Evolutionary conservation across 495 filamentous ascomycete species (phyloP).

Genomic region (Penicillium lividum): DNA sequence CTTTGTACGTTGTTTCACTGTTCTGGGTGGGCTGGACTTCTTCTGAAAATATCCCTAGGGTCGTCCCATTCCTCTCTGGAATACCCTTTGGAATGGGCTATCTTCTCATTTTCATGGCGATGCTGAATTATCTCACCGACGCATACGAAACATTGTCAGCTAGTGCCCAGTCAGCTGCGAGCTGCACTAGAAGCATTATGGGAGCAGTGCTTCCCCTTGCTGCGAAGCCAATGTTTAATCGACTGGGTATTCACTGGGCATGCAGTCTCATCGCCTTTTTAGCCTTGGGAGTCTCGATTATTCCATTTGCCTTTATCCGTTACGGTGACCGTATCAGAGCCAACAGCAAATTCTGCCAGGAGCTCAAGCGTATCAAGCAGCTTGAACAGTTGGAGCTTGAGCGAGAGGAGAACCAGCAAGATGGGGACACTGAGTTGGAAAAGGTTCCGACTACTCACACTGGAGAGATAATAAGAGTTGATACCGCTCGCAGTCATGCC

Average conservation of each 20-base stretch:
- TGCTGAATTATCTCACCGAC: constrained; percentile 49
- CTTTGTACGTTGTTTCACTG: constrained; percentile 39
- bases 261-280: constrained; percentile 45
- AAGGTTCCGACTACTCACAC: constrained; percentile 15
- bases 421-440: constrained; percentile 5
- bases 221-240: constrained; percentile 40
- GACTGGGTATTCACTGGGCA: constrained; percentile 45
- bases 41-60: constrained; percentile 40
- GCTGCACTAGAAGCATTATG: constrained; percentile 40
- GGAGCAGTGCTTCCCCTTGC: constrained; percentile 47
- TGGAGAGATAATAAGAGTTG: constrained; percentile 20
- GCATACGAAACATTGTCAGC: constrained; percentile 47
- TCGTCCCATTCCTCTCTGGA: constrained; percentile 39
- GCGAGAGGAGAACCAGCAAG: constrained; percentile 16
- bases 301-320: constrained; percentile 40
- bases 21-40: constrained; percentile 46
- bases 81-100: constrained; percentile 44
- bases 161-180: constrained; percentile 43
- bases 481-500: constrained; percentile 26
- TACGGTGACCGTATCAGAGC: constrained; percentile 37
- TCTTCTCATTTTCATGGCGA: constrained; percentile 48
- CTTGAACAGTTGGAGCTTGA: constrained; percentile 24
- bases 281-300: constrained; percentile 33
- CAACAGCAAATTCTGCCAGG: constrained; percentile 41
- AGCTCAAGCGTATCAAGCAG: constrained; percentile 39